Evolutionary conservation across 495 filamentous ascomycete species (phyloP).

Genomic region (Hypoxylon rickii): DNA sequence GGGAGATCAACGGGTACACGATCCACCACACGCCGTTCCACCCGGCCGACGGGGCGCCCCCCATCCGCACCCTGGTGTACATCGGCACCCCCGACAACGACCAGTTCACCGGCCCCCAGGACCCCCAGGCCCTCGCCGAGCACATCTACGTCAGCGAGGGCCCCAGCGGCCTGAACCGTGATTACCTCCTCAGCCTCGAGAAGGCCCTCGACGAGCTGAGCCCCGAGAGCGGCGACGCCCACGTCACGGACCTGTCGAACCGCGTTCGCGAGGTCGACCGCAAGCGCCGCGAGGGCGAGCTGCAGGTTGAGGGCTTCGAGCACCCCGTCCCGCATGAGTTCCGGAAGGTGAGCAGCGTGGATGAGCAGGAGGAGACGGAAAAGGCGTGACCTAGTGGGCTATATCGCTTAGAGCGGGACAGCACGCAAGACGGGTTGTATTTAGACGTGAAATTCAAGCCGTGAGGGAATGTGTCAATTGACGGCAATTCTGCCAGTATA

Average conservation of each 20-base stretch:
- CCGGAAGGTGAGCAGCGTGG: constrained; percentile 53
- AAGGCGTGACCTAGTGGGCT: constrained; percentile 39
- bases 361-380: constrained; percentile 64
- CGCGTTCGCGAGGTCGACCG: constrained; percentile 60
- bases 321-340: constrained; percentile 45
- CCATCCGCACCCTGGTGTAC: constrained; percentile 72
- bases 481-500: background rate
- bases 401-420: background rate
- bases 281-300: constrained; percentile 27
- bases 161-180: constrained; percentile 86
- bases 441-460: background rate
- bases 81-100: constrained; percentile 94
- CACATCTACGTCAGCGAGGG: constrained; percentile 79
- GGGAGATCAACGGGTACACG: constrained; percentile 95
- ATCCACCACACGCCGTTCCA: constrained; percentile 87
- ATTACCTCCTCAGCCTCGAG: constrained; percentile 88
- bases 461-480: background rate
- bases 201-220: constrained; percentile 74
- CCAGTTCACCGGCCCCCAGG: constrained; percentile 85
- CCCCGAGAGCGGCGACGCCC: constrained; percentile 78
- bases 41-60: constrained; percentile 53
- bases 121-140: constrained; percentile 79
- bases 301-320: constrained; percentile 23
- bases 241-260: constrained; percentile 69
- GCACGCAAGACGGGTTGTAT: background rate